Evolutionary conservation across 2,329 filamentous ascomycete species (phyloP).

Genomic region (Trichoderma sp.): DNA sequence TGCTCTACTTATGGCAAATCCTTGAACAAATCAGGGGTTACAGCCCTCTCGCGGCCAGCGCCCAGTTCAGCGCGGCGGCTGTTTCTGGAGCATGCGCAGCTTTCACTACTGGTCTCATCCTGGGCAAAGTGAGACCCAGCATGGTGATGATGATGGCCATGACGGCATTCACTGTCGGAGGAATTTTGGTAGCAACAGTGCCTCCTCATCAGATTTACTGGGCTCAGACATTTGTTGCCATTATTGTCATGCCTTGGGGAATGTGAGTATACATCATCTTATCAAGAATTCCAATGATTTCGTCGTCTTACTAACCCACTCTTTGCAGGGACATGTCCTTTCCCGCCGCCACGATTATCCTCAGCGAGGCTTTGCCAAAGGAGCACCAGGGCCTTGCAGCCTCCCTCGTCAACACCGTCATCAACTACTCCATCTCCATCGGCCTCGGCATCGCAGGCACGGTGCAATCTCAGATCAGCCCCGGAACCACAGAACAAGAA

Average conservation of each 20-base stretch:
- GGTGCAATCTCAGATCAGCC: slow-evolving; percentile 40
- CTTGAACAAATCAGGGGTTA: slow-evolving; percentile 45
- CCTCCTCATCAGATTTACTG: slow-evolving; percentile 62
- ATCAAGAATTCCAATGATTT: neutral
- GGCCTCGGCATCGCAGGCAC: slow-evolving; percentile 66
- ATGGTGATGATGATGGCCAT: slow-evolving; percentile 48
- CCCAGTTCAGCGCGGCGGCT: slow-evolving; percentile 42
- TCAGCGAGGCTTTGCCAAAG: slow-evolving; percentile 52
- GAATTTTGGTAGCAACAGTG: slow-evolving; percentile 46
- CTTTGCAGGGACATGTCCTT: slow-evolving; percentile 65
- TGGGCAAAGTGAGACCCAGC: slow-evolving; percentile 35
- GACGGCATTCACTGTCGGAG: slow-evolving; percentile 46
- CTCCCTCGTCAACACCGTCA: slow-evolving; percentile 60
- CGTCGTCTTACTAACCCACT: slow-evolving; percentile 30
- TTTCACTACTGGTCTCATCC: slow-evolving; percentile 45
- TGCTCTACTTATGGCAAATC: slow-evolving; percentile 52
- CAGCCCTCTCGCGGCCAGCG: slow-evolving; percentile 46
- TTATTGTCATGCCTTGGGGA: slow-evolving; percentile 25
- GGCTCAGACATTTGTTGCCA: slow-evolving; percentile 59
- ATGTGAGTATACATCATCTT: slow-evolving; percentile 15
- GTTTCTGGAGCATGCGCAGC: slow-evolving; percentile 48
- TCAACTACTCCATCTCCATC: slow-evolving; percentile 67
- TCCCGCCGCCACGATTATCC: slow-evolving; percentile 60
- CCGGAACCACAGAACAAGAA: slow-evolving; percentile 36
- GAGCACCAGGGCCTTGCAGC: slow-evolving; percentile 49